Conservation (phyloP, 2,329 filamentous ascomycete species). For the Xylariaceae sp. region DNA sequence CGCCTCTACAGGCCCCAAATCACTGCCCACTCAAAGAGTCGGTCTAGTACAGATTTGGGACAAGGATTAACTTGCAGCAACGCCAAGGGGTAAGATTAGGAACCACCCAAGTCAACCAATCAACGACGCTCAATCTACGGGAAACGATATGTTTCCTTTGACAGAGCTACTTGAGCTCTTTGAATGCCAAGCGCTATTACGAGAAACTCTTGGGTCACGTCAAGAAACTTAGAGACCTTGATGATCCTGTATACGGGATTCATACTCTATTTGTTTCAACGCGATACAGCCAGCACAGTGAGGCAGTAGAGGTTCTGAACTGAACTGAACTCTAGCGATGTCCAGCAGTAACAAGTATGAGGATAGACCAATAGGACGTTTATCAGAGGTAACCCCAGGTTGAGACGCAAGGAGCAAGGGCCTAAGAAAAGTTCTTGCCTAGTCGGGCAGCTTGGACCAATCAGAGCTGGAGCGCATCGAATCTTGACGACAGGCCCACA, state of each 20-base stretch:
- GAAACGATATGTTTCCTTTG: no score
- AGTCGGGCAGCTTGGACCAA: conserved; percentile 23
- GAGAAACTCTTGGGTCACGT: background rate
- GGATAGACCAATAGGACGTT: background rate
- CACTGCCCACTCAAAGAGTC: conserved; percentile 25
- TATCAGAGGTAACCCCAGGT: background rate
- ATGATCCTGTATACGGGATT: no score
- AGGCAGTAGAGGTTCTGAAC: no score
- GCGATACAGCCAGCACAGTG: no score
- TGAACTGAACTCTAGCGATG: no score
- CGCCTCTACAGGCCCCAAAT: conserved; percentile 24
- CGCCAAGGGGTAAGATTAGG: conserved; percentile 17
- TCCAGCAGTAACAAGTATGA: no score
- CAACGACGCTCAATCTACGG: conserved; percentile 6
- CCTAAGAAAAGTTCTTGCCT: conserved; percentile 19
- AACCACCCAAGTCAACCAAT: conserved; percentile 16
- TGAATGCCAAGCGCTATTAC: no score
- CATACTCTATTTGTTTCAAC: no score
- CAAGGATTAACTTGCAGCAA: conserved; percentile 18
- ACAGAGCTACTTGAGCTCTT: no score
- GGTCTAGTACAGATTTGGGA: conserved; percentile 14
- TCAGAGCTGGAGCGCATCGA: conserved; percentile 28
- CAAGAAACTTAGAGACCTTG: background rate
- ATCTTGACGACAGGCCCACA: conserved; percentile 19
- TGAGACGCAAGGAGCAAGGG: conserved; percentile 7